Base-by-base conservation (phyloP, 495 filamentous ascomycete species). In the Lindgomyces ingoldianus region DNA sequence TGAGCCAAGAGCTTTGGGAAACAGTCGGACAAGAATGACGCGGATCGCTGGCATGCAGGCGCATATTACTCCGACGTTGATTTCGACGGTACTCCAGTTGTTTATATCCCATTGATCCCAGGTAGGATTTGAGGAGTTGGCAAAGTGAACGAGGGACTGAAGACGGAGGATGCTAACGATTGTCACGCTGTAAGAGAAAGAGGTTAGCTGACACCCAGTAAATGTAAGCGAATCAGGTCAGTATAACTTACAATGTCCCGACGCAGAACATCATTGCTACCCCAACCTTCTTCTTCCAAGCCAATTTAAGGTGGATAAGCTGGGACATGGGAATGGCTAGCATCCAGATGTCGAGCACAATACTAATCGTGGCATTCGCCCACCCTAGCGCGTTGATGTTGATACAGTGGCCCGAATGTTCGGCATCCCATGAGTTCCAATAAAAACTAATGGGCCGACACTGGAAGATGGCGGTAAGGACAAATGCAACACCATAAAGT, bases 181-280 rank as follows among this genome's bases (percentile, higher is more conserved):
- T 11, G 74, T 78, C 27, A 77, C 76, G 50, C 75, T 78, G 42
- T 11, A 10, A 39, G 14, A 39, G 33, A 6, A 54, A 39, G 16
- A 11, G 26, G 21, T 59, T 26, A 33, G 33, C 30, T 29, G 30
- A 30, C 12, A 12, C 16, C 0, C 25, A 30, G 26, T 26, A 8
- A n/a, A n/a, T n/a, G 1, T 16, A 25, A 41, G n/a, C 18, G n/a
- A 18, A 0, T 9, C 25, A n/a, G 22, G 8, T n/a, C 29, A 26
- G 30, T 3, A 12, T 21, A 10, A 74, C 75, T 60, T 70, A 84
- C 81, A 84, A 76, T 18, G 82, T 74, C 9, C 83, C 84, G 12
- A 84, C 74, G 12, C 74, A 76, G 70, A 87, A 84, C 71, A 85
- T 81, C 14, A 83, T 25, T n/a, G 73, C 74, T 26, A 85, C 72